A percentile compares a stretch with the other conserved stretches of the same genome.
Conservation (phyloP, 192 early-diverging fungal species). For the Backusella tarrabulga region DNA sequence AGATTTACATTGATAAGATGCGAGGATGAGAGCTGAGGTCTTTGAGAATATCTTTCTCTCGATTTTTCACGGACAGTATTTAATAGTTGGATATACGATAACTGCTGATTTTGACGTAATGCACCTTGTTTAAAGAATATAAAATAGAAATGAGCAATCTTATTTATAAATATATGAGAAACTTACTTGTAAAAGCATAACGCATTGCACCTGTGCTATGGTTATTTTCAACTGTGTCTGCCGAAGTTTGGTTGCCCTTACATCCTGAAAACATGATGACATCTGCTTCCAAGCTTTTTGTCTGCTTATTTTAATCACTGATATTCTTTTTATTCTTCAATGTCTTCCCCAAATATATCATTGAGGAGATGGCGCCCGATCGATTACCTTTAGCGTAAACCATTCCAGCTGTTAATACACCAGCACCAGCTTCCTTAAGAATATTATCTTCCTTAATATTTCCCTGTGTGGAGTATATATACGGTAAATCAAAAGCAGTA, state of each 20-base stretch:
- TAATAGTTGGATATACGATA: constrained; percentile 71
- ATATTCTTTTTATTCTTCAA: constrained; percentile 37
- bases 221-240: constrained; percentile 63
- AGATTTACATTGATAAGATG: constrained; percentile 49
- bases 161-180: background rate
- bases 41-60: constrained; percentile 62
- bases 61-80: constrained; percentile 65
- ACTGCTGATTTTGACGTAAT: constrained; percentile 51
- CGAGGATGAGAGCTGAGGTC: constrained; percentile 73
- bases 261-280: constrained; percentile 83
- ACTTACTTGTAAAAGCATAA: constrained; percentile 64
- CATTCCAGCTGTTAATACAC: constrained; percentile 43
- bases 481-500: constrained; percentile 78
- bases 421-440: constrained; percentile 42
- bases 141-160: background rate
- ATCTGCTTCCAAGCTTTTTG: constrained; percentile 57
- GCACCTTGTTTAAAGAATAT: constrained; percentile 16
- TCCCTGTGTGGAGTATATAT: constrained; percentile 72
- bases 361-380: constrained; percentile 34
- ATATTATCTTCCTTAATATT: constrained; percentile 48
- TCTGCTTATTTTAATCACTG: constrained; percentile 16
- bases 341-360: constrained; percentile 46
- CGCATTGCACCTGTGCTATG: constrained; percentile 73
- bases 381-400: constrained; percentile 51
- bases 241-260: constrained; percentile 78